Conservation (phyloP, 2,329 filamentous ascomycete genomes). For the Sclerotinia glacialis region DNA sequence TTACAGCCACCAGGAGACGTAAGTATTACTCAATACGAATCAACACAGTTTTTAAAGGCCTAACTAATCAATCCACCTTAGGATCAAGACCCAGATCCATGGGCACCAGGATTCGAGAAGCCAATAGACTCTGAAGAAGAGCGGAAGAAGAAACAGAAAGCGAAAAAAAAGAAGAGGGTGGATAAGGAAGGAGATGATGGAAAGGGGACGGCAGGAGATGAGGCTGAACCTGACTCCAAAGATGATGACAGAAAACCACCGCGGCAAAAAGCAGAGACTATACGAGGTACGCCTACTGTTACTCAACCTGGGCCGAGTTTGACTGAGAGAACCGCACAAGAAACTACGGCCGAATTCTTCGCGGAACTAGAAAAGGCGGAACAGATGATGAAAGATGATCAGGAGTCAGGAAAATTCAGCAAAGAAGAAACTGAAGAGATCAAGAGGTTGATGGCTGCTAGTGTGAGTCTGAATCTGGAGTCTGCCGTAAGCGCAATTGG, state of each 20-base stretch:
- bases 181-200: neutral
- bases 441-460: neutral
- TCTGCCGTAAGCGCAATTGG: neutral
- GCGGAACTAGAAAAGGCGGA: neutral
- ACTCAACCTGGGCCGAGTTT: neutral
- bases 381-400: neutral
- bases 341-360: neutral
- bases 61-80: neutral
- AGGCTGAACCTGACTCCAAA: neutral
- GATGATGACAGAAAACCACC: too few relatives aligned
- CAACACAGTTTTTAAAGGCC: neutral
- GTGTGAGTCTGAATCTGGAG: neutral
- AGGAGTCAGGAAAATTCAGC: neutral
- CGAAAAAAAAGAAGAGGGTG: neutral
- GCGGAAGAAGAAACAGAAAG: too few relatives aligned
- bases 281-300: constrained; percentile 11
- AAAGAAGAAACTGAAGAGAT: neutral
- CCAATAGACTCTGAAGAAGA: neutral
- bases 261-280: neutral
- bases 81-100: neutral
- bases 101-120: neutral
- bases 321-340: constrained; percentile 1
- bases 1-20: neutral
- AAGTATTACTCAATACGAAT: neutral
- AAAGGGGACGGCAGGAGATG: neutral